A percentile compares a stretch with the other conserved stretches of the same genome.
Conservation (phyloP, 805 yeast genomes). For the Metschnikowia vanudenii region DNA sequence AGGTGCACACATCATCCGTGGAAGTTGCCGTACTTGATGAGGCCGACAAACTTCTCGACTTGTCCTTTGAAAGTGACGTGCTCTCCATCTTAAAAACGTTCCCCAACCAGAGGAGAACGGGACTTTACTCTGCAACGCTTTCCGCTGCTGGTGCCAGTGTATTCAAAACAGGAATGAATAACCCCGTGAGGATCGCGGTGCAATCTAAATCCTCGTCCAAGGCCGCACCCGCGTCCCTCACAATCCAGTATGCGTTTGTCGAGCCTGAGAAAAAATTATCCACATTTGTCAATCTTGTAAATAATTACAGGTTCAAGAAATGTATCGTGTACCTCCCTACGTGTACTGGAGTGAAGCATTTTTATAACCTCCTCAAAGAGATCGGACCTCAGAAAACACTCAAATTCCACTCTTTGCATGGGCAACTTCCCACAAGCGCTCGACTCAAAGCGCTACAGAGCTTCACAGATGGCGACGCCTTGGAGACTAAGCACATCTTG, state of each 20-base stretch:
- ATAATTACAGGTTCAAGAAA: conserved; percentile 61
- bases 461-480: conserved; percentile 50
- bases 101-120: conserved; percentile 92
- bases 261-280: conserved; percentile 63
- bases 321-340: conserved; percentile 93
- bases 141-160: conserved; percentile 76
- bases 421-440: conserved; percentile 80
- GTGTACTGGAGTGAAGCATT: conserved; percentile 77
- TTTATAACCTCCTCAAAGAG: conserved; percentile 53
- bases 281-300: conserved; percentile 51
- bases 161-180: conserved; percentile 85
- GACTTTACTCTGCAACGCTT: conserved; percentile 91
- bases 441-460: conserved; percentile 67
- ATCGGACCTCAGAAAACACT: conserved; percentile 22
- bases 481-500: conserved; percentile 52
- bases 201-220: conserved; percentile 44
- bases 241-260: conserved; percentile 57
- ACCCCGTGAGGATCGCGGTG: conserved; percentile 86
- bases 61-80: conserved; percentile 69
- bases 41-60: conserved; percentile 85
- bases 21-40: conserved; percentile 85
- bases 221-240: conserved; percentile 60
- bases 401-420: conserved; percentile 76
- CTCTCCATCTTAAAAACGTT: conserved; percentile 62
- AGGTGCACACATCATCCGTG: conserved; percentile 59